Conservation (phyloP, 2,329 filamentous ascomycete species). For the Metarhizium humberi region DNA sequence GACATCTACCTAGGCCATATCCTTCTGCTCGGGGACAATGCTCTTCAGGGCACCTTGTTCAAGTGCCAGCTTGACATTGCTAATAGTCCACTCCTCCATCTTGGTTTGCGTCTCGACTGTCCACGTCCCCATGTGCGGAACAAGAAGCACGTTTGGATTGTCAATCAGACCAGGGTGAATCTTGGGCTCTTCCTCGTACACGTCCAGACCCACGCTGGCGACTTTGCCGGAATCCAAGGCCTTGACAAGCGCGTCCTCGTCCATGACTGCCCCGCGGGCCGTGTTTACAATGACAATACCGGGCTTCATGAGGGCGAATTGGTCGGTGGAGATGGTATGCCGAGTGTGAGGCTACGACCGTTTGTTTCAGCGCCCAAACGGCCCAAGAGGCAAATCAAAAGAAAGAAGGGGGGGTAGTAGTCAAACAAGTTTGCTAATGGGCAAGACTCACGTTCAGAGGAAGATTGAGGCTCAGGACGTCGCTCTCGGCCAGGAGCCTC, state of each 20-base stretch:
- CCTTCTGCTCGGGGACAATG: constrained; percentile 62
- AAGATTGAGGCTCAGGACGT: constrained; percentile 72
- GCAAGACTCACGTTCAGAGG: constrained; percentile 65
- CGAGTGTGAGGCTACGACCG: constrained; percentile 47
- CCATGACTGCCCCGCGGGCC: constrained; percentile 71
- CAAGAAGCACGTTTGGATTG: constrained; percentile 62
- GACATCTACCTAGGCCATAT: constrained; percentile 12
- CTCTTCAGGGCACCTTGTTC: constrained; percentile 53
- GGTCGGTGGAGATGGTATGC: constrained; percentile 62
- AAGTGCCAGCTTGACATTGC: constrained; percentile 57
- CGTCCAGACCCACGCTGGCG: constrained; percentile 64
- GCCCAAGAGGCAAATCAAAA: too few species aligned
- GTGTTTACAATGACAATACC: constrained; percentile 76
- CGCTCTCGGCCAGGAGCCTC: constrained; percentile 57
- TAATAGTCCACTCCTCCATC: constrained; percentile 70
- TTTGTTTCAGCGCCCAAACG: neutral
- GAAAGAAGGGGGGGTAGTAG: too few species aligned
- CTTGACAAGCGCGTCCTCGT: constrained; percentile 69
- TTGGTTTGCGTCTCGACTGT: constrained; percentile 55
- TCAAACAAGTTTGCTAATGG: too few species aligned
- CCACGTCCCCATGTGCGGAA: constrained; percentile 84
- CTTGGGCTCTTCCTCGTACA: constrained; percentile 73
- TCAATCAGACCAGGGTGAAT: constrained; percentile 62
- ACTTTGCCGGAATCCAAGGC: constrained; percentile 64
- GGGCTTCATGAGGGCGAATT: constrained; percentile 70